Percentiles rank a stretch among this genome's conserved stretches.
Conservation (phyloP, 495 filamentous ascomycete genomes). For the Viridothelium virens region DNA sequence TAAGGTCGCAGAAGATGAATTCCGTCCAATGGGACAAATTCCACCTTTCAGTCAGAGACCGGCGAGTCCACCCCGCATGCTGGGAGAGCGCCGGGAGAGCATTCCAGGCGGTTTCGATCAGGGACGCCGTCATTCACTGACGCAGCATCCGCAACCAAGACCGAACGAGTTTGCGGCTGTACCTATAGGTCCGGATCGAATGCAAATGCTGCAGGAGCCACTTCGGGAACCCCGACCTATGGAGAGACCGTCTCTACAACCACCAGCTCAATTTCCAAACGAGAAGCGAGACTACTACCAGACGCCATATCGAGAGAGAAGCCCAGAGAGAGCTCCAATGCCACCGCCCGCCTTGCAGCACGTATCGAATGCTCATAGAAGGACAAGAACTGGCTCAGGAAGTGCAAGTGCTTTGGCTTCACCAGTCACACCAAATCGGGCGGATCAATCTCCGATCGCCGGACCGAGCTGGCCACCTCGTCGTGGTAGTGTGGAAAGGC, state of each 20-base stretch:
- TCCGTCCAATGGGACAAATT: background rate
- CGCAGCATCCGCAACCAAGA: background rate
- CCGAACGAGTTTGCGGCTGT: background rate
- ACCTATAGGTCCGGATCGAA: background rate
- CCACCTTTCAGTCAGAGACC: background rate
- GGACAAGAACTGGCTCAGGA: background rate
- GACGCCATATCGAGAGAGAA: slow-evolving; percentile 6
- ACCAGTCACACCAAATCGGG: background rate
- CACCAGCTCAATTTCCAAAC: slow-evolving; percentile 2
- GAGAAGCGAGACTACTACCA: slow-evolving; percentile 1
- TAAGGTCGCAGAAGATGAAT: background rate
- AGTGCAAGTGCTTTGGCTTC: slow-evolving; percentile 2
- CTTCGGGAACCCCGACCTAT: background rate
- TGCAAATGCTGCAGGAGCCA: slow-evolving; percentile 1
- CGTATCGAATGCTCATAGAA: background rate
- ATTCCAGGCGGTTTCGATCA: background rate
- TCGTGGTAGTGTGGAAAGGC: background rate
- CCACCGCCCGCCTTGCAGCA: slow-evolving; percentile 6
- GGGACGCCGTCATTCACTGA: background rate
- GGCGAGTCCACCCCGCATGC: background rate
- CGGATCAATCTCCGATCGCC: background rate
- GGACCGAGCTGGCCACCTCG: background rate
- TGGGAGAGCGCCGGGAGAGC: background rate
- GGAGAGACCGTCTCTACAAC: background rate
- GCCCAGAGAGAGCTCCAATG: slow-evolving; percentile 5